Percentiles rank a stretch among this genome's conserved stretches.
phyloP scores from a whole-genome alignment of 2,329 filamentous ascomycete species.

The Hypoxylon sp. region DNA sequence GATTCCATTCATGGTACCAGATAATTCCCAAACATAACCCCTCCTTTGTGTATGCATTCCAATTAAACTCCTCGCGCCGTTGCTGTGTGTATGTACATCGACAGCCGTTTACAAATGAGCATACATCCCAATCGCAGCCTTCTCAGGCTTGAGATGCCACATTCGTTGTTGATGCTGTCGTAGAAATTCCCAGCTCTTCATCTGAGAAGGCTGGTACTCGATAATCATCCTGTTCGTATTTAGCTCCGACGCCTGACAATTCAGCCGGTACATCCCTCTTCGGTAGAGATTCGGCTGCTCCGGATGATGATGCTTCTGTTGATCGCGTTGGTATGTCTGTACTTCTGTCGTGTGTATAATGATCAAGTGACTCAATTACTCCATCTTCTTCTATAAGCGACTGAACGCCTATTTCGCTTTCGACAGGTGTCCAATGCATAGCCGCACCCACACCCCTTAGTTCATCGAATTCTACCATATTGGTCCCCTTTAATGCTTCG shows the following conservation, averaged over 20 bases:
- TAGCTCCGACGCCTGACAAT: slow-evolving; percentile 44
- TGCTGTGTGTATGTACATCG: slow-evolving; percentile 34
- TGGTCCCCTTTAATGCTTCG: slow-evolving; percentile 20
- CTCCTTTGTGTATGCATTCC: slow-evolving; percentile 20
- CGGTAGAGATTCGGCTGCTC: slow-evolving; percentile 32
- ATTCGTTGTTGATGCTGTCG: slow-evolving; percentile 41
- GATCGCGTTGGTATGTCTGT: slow-evolving; percentile 41
- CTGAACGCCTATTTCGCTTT: slow-evolving; percentile 14
- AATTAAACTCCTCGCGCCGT: slow-evolving; percentile 36
- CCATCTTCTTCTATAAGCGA: slow-evolving; percentile 24
- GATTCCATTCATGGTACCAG: slow-evolving; percentile 10
- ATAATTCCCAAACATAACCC: slow-evolving; percentile 21
- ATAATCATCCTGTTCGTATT: slow-evolving; percentile 37
- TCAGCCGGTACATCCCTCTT: slow-evolving; percentile 40
- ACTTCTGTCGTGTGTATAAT: slow-evolving; percentile 47
- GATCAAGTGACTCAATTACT: slow-evolving; percentile 28
- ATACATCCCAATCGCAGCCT: slow-evolving; percentile 18
- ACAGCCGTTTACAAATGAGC: slow-evolving; percentile 22
- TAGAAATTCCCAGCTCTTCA: slow-evolving; percentile 43
- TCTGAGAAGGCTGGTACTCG: slow-evolving; percentile 45
- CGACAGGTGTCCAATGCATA: background rate
- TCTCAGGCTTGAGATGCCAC: slow-evolving; percentile 45
- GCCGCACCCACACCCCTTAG: slow-evolving; percentile 11
- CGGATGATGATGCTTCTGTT: slow-evolving; percentile 43
- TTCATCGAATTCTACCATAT: slow-evolving; percentile 14